Evolutionary conservation across 129 eudicot genomes (phyloP).

Genomic region (Centella asiatica): DNA sequence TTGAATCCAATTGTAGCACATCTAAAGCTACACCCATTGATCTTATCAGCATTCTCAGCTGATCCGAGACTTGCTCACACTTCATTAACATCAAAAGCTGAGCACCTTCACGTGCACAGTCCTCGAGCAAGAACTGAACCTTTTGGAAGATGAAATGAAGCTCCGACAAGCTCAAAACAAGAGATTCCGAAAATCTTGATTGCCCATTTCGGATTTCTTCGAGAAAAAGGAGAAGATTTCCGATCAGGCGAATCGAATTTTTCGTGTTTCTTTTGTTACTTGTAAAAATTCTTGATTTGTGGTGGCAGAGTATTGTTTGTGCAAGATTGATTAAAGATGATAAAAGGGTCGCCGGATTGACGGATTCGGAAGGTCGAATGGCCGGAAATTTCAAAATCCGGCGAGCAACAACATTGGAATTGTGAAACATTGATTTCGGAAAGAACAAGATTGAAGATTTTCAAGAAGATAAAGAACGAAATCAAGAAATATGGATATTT

Average conservation of each 20-base stretch:
- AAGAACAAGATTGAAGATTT: not conserved
- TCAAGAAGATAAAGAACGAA: not conserved
- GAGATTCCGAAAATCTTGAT: not conserved
- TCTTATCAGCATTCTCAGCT: conserved; percentile 34
- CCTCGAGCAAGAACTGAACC: conserved; percentile 46
- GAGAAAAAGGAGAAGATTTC: conserved; percentile 31
- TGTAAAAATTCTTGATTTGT: conserved; percentile 30
- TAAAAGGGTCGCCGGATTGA: conserved; percentile 44
- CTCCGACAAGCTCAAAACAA: conserved; percentile 47
- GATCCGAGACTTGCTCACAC: conserved; percentile 33
- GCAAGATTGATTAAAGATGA: conserved; percentile 46
- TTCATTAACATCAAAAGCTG: conserved; percentile 53
- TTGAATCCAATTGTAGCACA: conserved; percentile 31
- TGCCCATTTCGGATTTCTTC: conserved; percentile 32
- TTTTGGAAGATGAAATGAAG: conserved; percentile 80
- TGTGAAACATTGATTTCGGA: conserved; percentile 31
- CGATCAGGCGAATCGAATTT: conserved; percentile 33
- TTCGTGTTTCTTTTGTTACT: conserved; percentile 40
- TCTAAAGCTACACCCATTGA: conserved; percentile 58
- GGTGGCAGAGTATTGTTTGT: conserved; percentile 24
- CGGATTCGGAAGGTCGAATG: conserved; percentile 60
- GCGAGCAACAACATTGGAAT: conserved; percentile 43
- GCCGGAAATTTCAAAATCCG: conserved; percentile 83
- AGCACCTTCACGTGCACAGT: conserved; percentile 38
- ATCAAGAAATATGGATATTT: too few species aligned